These are phyloP conservation scores for Apiotrichum gracile DNA, from an alignment of 1,284 basidiomycete genomes.

Conservation along the genomic window DNA sequence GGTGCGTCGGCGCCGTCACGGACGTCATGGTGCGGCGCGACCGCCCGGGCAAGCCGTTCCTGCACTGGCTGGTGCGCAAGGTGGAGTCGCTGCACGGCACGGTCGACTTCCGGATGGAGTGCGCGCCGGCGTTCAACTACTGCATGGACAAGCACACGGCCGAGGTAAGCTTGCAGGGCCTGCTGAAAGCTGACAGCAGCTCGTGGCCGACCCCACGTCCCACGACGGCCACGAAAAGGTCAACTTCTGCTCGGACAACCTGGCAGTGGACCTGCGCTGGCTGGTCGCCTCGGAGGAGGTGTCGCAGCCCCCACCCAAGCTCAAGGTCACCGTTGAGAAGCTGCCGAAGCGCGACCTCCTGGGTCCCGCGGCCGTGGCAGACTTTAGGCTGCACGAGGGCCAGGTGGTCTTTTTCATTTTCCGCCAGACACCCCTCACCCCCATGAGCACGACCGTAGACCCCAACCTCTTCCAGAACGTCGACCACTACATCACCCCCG, in stretches of 20 bases:
- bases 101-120: slow-evolving; percentile 71
- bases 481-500: no score
- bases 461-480: no score
- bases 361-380: slow-evolving; percentile 31
- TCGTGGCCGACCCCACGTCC: slow-evolving; percentile 48
- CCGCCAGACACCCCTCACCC: slow-evolving; percentile 53
- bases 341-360: slow-evolving; percentile 35
- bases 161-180: slow-evolving; percentile 32
- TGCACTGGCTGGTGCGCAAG: slow-evolving; percentile 81
- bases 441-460: no score
- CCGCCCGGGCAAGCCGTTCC: slow-evolving; percentile 18
- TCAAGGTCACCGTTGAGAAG: slow-evolving; percentile 53
- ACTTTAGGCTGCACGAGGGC: slow-evolving; percentile 65
- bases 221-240: slow-evolving; percentile 56
- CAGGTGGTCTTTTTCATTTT: slow-evolving; percentile 80
- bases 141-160: slow-evolving; percentile 67
- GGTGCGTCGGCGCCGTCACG: slow-evolving; percentile 71
- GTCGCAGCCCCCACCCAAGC: slow-evolving; percentile 52
- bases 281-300: slow-evolving; percentile 51
- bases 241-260: slow-evolving; percentile 58
- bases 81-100: slow-evolving; percentile 77
- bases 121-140: slow-evolving; percentile 90
- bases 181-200: slow-evolving; percentile 15
- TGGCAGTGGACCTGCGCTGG: slow-evolving; percentile 70
- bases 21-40: slow-evolving; percentile 39